Evolutionary conservation across 1,284 basidiomycete species (phyloP).

Genomic region (Apiotrichum gracile): DNA sequence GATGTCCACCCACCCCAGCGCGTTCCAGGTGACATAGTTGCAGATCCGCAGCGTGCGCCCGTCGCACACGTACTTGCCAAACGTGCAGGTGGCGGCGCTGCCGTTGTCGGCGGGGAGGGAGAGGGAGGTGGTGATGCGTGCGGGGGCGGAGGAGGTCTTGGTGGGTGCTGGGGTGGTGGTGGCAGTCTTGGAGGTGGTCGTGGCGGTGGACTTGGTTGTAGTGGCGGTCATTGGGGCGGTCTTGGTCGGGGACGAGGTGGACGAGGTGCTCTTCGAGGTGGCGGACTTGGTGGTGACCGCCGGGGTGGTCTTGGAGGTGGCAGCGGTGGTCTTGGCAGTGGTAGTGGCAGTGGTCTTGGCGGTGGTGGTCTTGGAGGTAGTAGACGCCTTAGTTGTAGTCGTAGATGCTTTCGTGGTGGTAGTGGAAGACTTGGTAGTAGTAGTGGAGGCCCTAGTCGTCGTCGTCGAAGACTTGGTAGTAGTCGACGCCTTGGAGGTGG

Average conservation of each 20-base stretch:
- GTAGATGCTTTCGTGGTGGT: not conserved
- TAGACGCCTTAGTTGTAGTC: not conserved
- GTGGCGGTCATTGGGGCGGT: not conserved
- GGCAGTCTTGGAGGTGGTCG: not conserved
- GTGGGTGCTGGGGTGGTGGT: not conserved
- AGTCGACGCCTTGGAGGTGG: not conserved
- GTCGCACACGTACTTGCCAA: constrained; percentile 28
- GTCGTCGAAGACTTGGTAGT: not conserved
- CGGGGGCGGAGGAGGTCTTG: not conserved
- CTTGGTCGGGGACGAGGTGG: not conserved
- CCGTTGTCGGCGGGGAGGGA: not conserved
- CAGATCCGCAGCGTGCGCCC: constrained; percentile 25
- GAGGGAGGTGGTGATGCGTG: not conserved
- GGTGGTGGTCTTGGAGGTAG: not conserved
- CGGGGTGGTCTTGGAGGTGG: not conserved
- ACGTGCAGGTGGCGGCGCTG: constrained; percentile 16
- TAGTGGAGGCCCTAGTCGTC: not conserved
- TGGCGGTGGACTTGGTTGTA: not conserved
- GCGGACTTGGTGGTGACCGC: not conserved
- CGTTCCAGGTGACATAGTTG: constrained; percentile 17
- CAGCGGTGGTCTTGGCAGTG: not conserved
- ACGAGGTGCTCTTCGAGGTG: not conserved
- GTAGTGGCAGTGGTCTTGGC: not conserved
- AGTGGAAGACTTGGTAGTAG: not conserved
- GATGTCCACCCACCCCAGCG: constrained; percentile 14